These are phyloP conservation scores for Cicer pinnatifidum DNA, from an alignment of 306 rosid species.

Conservation along the genomic window DNA sequence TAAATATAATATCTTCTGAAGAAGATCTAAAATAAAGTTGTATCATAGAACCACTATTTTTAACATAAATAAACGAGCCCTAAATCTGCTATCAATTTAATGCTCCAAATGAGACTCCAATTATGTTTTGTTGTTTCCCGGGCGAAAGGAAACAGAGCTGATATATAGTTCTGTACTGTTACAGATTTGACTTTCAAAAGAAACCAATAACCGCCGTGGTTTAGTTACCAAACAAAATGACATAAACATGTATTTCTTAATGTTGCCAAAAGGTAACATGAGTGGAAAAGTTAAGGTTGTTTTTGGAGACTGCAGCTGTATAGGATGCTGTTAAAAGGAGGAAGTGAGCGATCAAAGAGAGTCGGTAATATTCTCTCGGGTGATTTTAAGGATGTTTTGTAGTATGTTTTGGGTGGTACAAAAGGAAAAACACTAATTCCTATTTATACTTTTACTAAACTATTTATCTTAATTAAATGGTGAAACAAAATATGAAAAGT, in stretches of 20 bases:
- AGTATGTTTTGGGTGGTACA: too few species aligned
- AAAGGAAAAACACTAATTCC: too few species aligned
- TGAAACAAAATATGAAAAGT: too few species aligned
- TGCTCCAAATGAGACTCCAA: neutral
- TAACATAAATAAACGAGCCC: neutral
- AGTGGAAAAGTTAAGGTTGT: neutral
- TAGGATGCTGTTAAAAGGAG: too few species aligned
- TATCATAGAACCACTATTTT: neutral
- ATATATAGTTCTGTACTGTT: conserved; percentile 10
- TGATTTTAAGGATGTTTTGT: too few species aligned
- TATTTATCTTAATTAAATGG: too few species aligned
- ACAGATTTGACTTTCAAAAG: neutral
- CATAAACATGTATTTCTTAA: neutral
- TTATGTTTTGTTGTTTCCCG: neutral
- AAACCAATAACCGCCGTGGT: neutral
- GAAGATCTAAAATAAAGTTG: neutral
- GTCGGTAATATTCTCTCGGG: too few species aligned
- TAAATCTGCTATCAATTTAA: neutral
- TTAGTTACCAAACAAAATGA: conserved; percentile 13
- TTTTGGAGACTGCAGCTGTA: too few species aligned
- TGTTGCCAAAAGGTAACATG: conserved; percentile 1
- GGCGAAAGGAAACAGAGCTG: neutral
- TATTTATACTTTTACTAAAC: too few species aligned
- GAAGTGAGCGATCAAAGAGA: too few species aligned
- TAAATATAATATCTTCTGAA: neutral